Evolutionary conservation across 306 rosid species (phyloP).

Genomic region (Acacia confusa): DNA sequence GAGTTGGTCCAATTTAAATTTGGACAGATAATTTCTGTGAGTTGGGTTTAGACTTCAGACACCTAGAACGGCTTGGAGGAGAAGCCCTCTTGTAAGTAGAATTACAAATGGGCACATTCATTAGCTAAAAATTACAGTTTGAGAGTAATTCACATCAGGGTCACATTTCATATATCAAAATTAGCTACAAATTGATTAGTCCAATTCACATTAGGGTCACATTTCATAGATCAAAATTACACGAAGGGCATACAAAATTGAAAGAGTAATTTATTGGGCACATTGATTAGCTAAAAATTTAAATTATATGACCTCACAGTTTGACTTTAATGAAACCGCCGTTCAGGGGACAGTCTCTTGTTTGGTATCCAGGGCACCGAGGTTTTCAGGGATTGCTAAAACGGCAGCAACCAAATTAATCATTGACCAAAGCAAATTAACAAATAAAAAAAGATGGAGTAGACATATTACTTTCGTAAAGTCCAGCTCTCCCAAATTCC

Average conservation of each 20-base stretch:
- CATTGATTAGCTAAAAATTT: not conserved
- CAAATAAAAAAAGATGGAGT: constrained; percentile 6
- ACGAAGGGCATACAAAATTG: not conserved
- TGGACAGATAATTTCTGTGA: not conserved
- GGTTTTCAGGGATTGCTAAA: constrained; percentile 20
- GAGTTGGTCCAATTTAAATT: not conserved
- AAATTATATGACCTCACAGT: not conserved
- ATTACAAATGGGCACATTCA: not conserved
- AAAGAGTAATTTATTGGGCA: not conserved
- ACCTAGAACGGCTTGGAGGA: not conserved
- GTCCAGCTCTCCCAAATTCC: constrained; percentile 2
- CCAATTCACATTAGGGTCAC: too few relatives aligned
- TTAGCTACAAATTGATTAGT: too few relatives aligned
- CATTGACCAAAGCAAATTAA: constrained; percentile 9
- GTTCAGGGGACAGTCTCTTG: not conserved
- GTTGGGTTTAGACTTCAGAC: not conserved
- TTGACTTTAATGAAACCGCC: not conserved
- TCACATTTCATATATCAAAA: not conserved
- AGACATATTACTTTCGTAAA: not conserved
- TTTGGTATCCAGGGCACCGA: constrained; percentile 21
- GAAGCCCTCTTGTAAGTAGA: not conserved
- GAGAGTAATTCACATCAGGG: not conserved
- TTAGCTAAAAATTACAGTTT: too few relatives aligned
- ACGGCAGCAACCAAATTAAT: constrained; percentile 11
- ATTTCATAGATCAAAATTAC: not conserved